Percentiles rank a stretch among this genome's conserved stretches.
Conservation (phyloP, 805 yeast species). For the Yamadazyma akitaensis region DNA sequence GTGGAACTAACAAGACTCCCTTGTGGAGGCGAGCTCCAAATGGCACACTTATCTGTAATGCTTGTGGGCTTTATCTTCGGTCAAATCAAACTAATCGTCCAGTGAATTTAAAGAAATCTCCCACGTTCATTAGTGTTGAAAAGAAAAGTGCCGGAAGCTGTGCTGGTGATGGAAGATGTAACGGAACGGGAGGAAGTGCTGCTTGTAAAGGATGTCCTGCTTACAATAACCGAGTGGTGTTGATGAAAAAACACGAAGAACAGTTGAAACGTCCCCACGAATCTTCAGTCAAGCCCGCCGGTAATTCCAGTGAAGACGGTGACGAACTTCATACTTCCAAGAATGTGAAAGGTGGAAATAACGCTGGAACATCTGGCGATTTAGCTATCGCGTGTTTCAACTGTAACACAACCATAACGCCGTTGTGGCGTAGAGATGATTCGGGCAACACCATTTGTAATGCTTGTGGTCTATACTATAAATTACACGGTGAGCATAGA, state of each 20-base stretch:
- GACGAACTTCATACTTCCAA: neutral
- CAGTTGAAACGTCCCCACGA: slow-evolving; percentile 1
- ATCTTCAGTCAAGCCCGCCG: neutral
- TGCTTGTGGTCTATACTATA: slow-evolving; percentile 80
- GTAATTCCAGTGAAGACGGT: neutral
- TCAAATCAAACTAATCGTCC: slow-evolving; percentile 66
- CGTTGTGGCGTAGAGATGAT: slow-evolving; percentile 82
- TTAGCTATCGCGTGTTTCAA: slow-evolving; percentile 76
- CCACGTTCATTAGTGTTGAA: slow-evolving; percentile 44
- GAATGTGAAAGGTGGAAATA: neutral
- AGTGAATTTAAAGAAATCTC: slow-evolving; percentile 58
- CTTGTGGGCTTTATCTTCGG: slow-evolving; percentile 57
- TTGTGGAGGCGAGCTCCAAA: slow-evolving; percentile 59
- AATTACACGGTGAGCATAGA: slow-evolving; percentile 71
- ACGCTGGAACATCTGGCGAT: slow-evolving; percentile 26
- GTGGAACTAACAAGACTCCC: slow-evolving; percentile 56
- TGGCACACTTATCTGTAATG: slow-evolving; percentile 55
- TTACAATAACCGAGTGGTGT: slow-evolving; percentile 61
- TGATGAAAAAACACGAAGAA: slow-evolving; percentile 11
- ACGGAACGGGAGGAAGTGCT: slow-evolving; percentile 81
- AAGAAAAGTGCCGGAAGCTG: slow-evolving; percentile 54
- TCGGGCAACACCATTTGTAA: slow-evolving; percentile 81
- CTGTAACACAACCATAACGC: slow-evolving; percentile 83
- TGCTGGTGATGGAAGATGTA: slow-evolving; percentile 75
- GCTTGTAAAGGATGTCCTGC: slow-evolving; percentile 86